Evolutionary conservation across 495 filamentous ascomycete genomes (phyloP).

Genomic region (Podospora appendiculata): DNA sequence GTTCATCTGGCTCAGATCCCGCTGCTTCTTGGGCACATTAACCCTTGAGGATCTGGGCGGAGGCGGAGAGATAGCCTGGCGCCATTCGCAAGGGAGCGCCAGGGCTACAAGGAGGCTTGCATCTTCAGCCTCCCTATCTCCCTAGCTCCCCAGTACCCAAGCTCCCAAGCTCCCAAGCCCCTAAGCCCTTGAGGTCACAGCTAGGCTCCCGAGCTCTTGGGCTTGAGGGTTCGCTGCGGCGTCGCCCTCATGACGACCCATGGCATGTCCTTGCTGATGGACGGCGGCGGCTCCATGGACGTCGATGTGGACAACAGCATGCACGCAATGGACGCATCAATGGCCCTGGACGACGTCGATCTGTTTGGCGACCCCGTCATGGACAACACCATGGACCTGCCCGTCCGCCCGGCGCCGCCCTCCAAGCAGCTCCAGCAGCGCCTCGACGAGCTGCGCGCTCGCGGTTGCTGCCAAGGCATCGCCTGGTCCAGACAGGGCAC

Average conservation of each 20-base stretch:
- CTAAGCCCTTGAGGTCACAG: no score
- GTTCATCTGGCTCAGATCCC: no score
- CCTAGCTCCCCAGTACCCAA: no score
- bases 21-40: no score
- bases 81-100: no score
- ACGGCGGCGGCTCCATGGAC: neutral
- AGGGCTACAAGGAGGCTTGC: no score
- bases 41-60: no score
- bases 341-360: slow-evolving; percentile 63
- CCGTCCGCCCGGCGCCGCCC: slow-evolving; percentile 37
- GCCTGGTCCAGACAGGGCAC: slow-evolving; percentile 70
- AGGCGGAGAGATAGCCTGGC: no score
- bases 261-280: neutral
- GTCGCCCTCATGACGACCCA: neutral
- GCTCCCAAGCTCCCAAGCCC: no score
- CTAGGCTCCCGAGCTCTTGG: no score
- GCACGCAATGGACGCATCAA: slow-evolving; percentile 14
- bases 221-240: neutral
- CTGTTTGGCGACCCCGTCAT: slow-evolving; percentile 65
- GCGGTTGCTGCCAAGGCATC: slow-evolving; percentile 79
- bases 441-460: slow-evolving; percentile 68
- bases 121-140: no score
- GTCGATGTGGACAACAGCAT: slow-evolving; percentile 14
- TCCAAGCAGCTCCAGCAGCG: slow-evolving; percentile 64
- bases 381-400: slow-evolving; percentile 37